Base-by-base conservation (phyloP, 148 eudicot species). In the Diospyros kaki region DNA sequence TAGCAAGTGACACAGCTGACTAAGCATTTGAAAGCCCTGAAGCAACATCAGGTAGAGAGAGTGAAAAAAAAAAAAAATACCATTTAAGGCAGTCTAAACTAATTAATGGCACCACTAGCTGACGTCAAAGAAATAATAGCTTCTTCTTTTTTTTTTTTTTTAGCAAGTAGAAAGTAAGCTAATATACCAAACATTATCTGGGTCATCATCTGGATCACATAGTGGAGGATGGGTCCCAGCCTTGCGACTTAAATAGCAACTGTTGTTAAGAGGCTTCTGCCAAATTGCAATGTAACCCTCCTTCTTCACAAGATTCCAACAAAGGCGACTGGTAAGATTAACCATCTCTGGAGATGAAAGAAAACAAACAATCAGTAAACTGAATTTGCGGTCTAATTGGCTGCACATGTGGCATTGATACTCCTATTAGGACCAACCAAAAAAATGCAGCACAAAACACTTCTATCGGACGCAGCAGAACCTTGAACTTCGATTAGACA, bases 211-310 rank as follows among this genome's bases (percentile, higher is more conserved):
- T 72, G 78, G 75, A 65, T 87, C 94, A 83, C 99, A 95, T 10
- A 95, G 68, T 50, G 96, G 93, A 71, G 99, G 99, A 54, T 43
- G 79, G 41, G 84, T 81, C 80, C 87, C 97, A 78, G 76, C 79
- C 62, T 83, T 86, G 48, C 96, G 99, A 75, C 79, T 89, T 69
- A 84, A 71, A 79, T 95, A 92, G 86, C 99, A 95, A 80, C 83
- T 84, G 80, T 95, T 95, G 76, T 95, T 86, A 56, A 81, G 74
- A n/a, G 97, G 99, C 82, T 95, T 95, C 87, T 89, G 90, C 99
- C 99, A 95, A 78, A 95, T 95, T 61, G 99, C 97, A 82, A 95
- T 81, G 69, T 95, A 95, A 17, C 99, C 97, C 77, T 88, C 91
- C 82, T 90, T 95, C 83, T 92, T 92, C 75, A 95, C 91, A 82